phyloP scores from a whole-genome alignment of 1,284 basidiomycete genomes.

The Rhizopogon parksii region DNA sequence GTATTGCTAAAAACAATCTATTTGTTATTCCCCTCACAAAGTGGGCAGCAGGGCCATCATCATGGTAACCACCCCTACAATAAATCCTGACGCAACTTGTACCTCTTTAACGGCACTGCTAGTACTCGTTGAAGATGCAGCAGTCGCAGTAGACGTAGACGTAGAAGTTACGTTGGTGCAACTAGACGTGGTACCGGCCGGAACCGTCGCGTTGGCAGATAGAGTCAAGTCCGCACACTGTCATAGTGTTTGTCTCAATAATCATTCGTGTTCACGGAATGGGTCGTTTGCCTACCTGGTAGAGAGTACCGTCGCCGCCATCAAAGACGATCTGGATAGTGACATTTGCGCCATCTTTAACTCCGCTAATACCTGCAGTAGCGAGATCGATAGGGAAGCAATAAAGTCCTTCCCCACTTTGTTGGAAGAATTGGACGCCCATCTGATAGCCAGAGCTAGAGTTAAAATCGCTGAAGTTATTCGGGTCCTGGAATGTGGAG shows the following conservation, averaged over 20 bases:
- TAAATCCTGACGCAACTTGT: conserved; percentile 4
- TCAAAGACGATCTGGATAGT: conserved; percentile 41
- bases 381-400: conserved; percentile 51
- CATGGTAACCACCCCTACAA: conserved; percentile 1
- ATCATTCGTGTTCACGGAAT: not conserved
- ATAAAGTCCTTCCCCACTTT: conserved; percentile 37
- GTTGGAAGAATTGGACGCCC: conserved; percentile 37
- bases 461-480: conserved; percentile 48
- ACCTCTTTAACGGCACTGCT: conserved; percentile 14
- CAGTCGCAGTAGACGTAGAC: not conserved
- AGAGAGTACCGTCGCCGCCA: conserved; percentile 49
- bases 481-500: conserved; percentile 42
- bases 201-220: conserved; percentile 21
- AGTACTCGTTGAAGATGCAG: conserved; percentile 5
- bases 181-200: conserved; percentile 17
- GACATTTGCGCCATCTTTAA: conserved; percentile 41
- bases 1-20: no score
- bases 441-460: conserved; percentile 30
- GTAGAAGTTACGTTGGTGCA: conserved; percentile 14
- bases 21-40: not conserved
- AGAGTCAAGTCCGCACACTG: conserved; percentile 29
- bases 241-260: not conserved
- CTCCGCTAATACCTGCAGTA: conserved; percentile 37
- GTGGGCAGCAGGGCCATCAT: not conserved
- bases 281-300: conserved; percentile 35